Evolutionary conservation across 1,139 yeast genomes (phyloP), one percentile per base, ranked within the genome.

Genomic region (Lodderomyces theae): DNA sequence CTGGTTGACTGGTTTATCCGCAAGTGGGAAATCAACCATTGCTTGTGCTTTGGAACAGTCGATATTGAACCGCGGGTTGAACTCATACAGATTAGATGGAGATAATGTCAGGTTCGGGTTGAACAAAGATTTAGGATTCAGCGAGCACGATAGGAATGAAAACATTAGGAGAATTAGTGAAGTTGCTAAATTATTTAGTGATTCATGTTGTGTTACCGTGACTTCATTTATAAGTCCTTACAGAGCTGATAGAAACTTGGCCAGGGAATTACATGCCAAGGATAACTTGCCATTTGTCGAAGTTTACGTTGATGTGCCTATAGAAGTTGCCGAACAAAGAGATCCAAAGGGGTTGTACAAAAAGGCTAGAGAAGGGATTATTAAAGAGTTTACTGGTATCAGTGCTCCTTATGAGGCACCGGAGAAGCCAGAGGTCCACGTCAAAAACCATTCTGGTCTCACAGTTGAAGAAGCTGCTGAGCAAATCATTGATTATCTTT

Each of bases 341-440:
- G 97, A 90, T 64, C 97, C 97, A 49, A 90, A 90, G 72, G 97
- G 97, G 8, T 74, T 90, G 52, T 90, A 90, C 72, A 88, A 89
- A 67, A 90, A 90, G 75, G 97, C 97, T 17, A 81, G 97, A 61
- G 95, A 89, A 56, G 97, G 97, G 24, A 72, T 85, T 48, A 90
- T 90, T 61, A 87, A 87, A 66, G 96, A 90, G 60, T 90, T 90
- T 68, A 90, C 97, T 17, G 97, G 97, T 42, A 83, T 90, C 47
- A 82, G 90, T 51, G 97, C 96, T 12, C 97, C 97, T 30, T 90
- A 90, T 61, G 97, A 90, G 70, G 94, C 86, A 2, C 97, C 97
- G 37, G 83, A 77, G 49, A 58, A 66, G 26, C 86, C 97, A 31
- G 97, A 90, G 67, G 73, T 90, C 49, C 92, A 84, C 58, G 69